Base-by-base conservation (phyloP, 1,284 basidiomycete genomes). In the Moesziomyces parantarcticus region DNA sequence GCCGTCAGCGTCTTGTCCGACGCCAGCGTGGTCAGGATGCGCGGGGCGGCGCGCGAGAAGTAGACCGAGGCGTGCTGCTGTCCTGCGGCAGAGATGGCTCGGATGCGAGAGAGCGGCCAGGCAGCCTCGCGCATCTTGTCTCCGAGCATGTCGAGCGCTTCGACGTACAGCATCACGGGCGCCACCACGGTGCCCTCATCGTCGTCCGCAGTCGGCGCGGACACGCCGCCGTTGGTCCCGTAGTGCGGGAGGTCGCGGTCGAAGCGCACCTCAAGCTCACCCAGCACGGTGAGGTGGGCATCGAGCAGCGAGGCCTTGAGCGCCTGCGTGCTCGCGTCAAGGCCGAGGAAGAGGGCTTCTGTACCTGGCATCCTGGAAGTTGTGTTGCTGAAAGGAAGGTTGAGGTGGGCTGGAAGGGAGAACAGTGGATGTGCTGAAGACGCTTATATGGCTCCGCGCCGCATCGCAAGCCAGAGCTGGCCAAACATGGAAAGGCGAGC, bases 1-100 rank as follows among this genome's bases (percentile, higher is more conserved):
- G 66, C 36, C 0, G 85, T 84, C 5, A 94, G 86, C 0, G 88
- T 80, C 55, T 87, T 83, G 2, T 78, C 71, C 1, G 89, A 71
- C 76, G 90, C 86, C 43, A 94, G 86, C 1, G 84, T 85, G 1
- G 86, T 84, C 9, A 95, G 87, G 7, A 89, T 80, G 0, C 67
- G 55, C 46, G 88, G 86, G 0, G 90, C 90, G 3, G 86, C 84
- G 11, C 85, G 77, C 0, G 91, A 91, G 91, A 92, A 94, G 82
- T 92, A 94, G 10, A 94, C 92, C 1, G 92, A 92, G 11, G 93
- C 92, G 82, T 96, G 93, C 91, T 96, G 93, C 90, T 94, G 92
- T 6, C 89, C 91, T 26, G 91, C 91, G 6, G 91, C 91, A 39
- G 90, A 91, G 60, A 93, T 87, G 11, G 88, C 90, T 2, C 85